Conservation (phyloP, 2,329 filamentous ascomycete species). For the Penicillium verrucosum region DNA sequence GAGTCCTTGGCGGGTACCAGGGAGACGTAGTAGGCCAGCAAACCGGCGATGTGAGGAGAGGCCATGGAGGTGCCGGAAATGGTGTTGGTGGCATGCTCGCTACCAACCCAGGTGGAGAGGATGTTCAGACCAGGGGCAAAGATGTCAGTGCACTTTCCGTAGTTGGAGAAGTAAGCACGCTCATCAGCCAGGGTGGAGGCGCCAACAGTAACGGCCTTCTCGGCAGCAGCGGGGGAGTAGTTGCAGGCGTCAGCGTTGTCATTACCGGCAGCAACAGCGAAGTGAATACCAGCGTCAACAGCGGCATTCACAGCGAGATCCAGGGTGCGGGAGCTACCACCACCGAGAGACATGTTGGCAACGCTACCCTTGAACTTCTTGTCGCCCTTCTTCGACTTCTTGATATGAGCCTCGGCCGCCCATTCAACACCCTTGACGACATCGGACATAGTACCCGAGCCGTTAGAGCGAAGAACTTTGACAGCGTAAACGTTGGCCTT, state of each 20-base stretch:
- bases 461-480: constrained; percentile 97
- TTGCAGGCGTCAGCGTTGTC: constrained; percentile 99
- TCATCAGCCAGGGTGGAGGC: constrained; percentile 89
- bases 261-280: constrained; percentile 96
- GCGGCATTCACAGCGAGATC: constrained; percentile 93
- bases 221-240: constrained; percentile 93
- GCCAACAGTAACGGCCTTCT: constrained; percentile 91
- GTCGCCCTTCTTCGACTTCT: constrained; percentile 74
- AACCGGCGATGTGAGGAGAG: constrained; percentile 92
- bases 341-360: constrained; percentile 98
- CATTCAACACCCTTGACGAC: constrained; percentile 98
- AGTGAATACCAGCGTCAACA: constrained; percentile 88
- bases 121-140: constrained; percentile 97
- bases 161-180: constrained; percentile 99
- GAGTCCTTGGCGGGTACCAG: constrained; percentile 89
- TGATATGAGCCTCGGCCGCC: constrained; percentile 75
- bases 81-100: constrained; percentile 93
- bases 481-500: constrained; percentile 95
- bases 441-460: constrained; percentile 96
- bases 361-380: constrained; percentile 98
- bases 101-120: constrained; percentile 96
- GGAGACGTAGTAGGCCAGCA: constrained; percentile 95
- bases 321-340: constrained; percentile 90
- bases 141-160: constrained; percentile 98
- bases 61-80: constrained; percentile 99